Evolutionary conservation across 441 rosid species (phyloP), one percentile per base, ranked within the genome.

Genomic region (Gossypium lobatum): DNA sequence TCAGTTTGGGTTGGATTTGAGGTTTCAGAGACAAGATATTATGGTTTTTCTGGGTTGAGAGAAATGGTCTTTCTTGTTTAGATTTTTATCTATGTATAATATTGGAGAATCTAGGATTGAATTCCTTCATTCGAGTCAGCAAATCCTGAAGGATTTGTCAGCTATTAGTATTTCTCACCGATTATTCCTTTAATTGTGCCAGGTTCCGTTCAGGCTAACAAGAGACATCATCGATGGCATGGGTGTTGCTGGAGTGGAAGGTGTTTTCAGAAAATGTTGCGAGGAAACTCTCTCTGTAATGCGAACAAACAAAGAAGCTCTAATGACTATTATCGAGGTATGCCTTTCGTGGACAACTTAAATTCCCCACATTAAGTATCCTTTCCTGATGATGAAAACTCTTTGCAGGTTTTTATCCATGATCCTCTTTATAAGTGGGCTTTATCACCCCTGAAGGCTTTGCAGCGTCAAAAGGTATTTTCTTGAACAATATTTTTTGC

Each of bases 371-470:
- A 64, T 76, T 48, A 57, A 17, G 25, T 17, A 55, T 67, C 74
- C 55, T 17, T 55, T 13, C 71, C 66, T 50, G 78, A 48, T 45
- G 21, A 60, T 63, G 72, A 20, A 45, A 31, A 62, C 80, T 68
- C 68, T 59, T 71, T 86, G 84, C 90, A 95, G 99, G 99, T 95
- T 58, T 95, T 95, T 79, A 95, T 95, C 79, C 98, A 95, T 83
- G 98, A 95, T 78, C 99, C 99, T 68, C 84, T 95, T 65, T 95
- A 95, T 81, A 93, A 95, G 76, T 95, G 99, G 99, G 99, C 99
- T 64, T 81, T 93, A 77, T 93, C 98, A 74, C 98, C 97, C 67
- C 83, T 95, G 58, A 95, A 95, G 80, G 99, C 99, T 71, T 90
- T 95, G 92, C 99, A 93, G 83, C 96, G 97, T 72, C 99, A 95